Conservation (phyloP, 352 stramenopile species). For the Pythium rhizo-oryzae region DNA sequence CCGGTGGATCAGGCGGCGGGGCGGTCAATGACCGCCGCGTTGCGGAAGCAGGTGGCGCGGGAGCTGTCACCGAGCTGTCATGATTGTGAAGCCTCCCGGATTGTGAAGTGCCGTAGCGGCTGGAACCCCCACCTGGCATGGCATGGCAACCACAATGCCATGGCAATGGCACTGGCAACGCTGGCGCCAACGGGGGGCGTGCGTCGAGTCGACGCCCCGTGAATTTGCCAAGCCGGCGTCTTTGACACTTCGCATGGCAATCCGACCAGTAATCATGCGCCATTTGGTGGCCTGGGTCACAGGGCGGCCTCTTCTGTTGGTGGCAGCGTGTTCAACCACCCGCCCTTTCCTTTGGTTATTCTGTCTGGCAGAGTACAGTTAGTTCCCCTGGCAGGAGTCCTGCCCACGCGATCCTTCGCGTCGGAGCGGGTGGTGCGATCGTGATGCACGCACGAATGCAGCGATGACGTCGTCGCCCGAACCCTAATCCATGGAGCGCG, state of each 20-base stretch:
- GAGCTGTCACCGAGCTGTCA: too few species aligned
- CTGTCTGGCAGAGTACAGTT: slow-evolving; percentile 11
- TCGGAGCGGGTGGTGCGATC: not conserved
- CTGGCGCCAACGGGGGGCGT: too few species aligned
- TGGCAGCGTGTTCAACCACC: slow-evolving; percentile 3
- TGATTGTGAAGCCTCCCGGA: too few species aligned
- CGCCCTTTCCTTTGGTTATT: slow-evolving; percentile 10
- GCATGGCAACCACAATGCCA: too few species aligned
- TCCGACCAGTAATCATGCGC: not conserved
- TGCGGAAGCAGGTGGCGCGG: not conserved
- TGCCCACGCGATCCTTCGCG: not conserved
- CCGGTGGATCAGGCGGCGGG: not conserved
- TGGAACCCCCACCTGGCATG: too few species aligned
- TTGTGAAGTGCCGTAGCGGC: too few species aligned
- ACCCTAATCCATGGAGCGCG: slow-evolving; percentile 7
- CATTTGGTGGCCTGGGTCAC: not conserved
- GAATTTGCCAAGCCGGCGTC: too few species aligned
- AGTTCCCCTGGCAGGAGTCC: too few species aligned
- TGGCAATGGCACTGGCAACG: too few species aligned
- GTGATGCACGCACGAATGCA: slow-evolving; percentile 10
- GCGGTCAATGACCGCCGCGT: too few species aligned
- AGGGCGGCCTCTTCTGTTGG: not conserved
- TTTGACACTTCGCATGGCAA: not conserved
- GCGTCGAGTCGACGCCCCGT: too few species aligned
- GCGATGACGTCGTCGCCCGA: slow-evolving; percentile 24